Base-by-base conservation (phyloP, 2,329 filamentous ascomycete species). In the Dissoconium aciculare region DNA sequence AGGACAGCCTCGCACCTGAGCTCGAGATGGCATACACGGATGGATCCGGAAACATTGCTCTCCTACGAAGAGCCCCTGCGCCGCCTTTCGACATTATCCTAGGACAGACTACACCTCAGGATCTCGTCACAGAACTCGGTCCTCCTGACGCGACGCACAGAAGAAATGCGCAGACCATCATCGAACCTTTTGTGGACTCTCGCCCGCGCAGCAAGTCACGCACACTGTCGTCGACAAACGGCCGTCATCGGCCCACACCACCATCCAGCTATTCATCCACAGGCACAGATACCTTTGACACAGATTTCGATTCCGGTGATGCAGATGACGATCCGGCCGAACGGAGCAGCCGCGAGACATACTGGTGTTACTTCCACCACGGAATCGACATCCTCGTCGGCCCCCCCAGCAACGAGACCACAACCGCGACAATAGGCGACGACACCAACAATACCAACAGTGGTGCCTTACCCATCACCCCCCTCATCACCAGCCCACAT, bases 351-450 rank as follows among this genome's bases (percentile, higher is more conserved):
- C 33, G 48, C 24, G 64, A 69, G 45, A 84, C 77, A 41, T 98
- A 95, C 53, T 94, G 89, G 58, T 95, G 95, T 53, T 98, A 98
- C 54, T 98, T 94, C 51, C 78, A 87, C 42, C 76, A 93, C 39
- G 89, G 89, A 2, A 91, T 98, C 49, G 89, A 98, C 54, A 70
- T 94, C 6, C 66, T 95, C 4, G 70, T 98, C n/a, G 92, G 87
- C 1, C 73, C 74, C 16, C 78, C 81, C 1, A 72, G 71, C 0
- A 47, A 50, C 11, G 28, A 35, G 10, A 29, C 30, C 9, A 38
- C 38, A 6, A 30, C 33, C 9, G 37, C 29, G 10, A n/a, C n/a
- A n/a, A n/a, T n/a, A n/a, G n/a, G n/a, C n/a, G 32, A 24, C 17
- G 5, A 26, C n/a, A 12, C 24, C 17, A 21, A 26, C 15, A n/a